Evolutionary conservation across 768 basidiomycete species (phyloP).

Genomic region (Mycena galericulata): DNA sequence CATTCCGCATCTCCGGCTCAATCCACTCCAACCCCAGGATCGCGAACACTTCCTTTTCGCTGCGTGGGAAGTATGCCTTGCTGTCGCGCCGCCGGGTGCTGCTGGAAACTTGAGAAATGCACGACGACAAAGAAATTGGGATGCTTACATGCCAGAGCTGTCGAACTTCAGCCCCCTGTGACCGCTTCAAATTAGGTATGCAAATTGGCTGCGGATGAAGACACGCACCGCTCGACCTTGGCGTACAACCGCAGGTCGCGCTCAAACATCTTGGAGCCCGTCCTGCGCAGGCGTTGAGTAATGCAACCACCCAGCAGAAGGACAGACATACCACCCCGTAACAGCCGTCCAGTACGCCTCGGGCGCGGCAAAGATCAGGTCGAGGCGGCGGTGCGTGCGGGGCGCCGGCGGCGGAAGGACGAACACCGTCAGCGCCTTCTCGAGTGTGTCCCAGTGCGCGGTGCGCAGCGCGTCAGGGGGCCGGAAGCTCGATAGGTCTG

Average conservation of each 20-base stretch:
- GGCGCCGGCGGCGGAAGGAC: conserved; percentile 58
- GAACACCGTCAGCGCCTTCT: conserved; percentile 89
- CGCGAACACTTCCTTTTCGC: conserved; percentile 80
- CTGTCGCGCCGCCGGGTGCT: conserved; percentile 77
- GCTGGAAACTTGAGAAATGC: conserved; percentile 12
- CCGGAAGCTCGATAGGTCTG: conserved; percentile 74
- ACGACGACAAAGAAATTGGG: neutral
- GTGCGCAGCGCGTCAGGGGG: conserved; percentile 64
- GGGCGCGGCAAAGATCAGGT: conserved; percentile 84
- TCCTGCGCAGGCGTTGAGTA: conserved; percentile 60
- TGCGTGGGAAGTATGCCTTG: conserved; percentile 66
- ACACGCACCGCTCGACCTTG: conserved; percentile 62
- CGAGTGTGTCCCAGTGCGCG: conserved; percentile 82
- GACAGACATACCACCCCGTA: conserved; percentile 77
- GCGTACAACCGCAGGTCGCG: conserved; percentile 84
- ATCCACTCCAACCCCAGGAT: conserved; percentile 78
- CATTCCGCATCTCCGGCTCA: conserved; percentile 78
- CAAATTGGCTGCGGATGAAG: neutral
- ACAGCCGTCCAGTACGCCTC: conserved; percentile 90
- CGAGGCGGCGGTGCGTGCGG: conserved; percentile 75
- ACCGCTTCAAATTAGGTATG: conserved; percentile 19
- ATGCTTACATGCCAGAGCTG: conserved; percentile 79
- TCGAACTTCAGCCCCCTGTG: conserved; percentile 85
- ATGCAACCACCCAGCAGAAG: neutral
- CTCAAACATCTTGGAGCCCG: conserved; percentile 92